A percentile compares a stretch with the other conserved stretches of the same genome.
Conservation (phyloP, 352 stramenopile species). For the Pythium guiyangense region DNA sequence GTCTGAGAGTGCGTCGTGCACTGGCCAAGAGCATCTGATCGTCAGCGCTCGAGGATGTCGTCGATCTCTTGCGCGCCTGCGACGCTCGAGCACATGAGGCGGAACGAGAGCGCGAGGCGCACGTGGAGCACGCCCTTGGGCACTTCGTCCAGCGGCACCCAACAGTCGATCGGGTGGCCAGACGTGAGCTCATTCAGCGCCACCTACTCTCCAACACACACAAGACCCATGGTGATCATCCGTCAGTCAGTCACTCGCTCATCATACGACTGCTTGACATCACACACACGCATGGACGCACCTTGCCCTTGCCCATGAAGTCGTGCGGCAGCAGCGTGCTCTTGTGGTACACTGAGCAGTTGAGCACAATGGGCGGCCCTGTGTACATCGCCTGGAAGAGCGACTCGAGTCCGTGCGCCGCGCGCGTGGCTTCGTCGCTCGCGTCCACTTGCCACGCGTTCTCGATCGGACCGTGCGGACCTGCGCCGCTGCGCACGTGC, state of each 20-base stretch:
- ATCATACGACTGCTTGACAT: neutral
- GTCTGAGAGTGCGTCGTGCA: too few relatives aligned
- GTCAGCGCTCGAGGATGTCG: constrained; percentile 7
- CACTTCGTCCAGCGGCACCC: constrained; percentile 62
- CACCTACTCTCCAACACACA: constrained; percentile 28
- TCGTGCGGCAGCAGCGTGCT: constrained; percentile 74
- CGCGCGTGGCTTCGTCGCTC: constrained; percentile 21
- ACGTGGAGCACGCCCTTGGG: constrained; percentile 50
- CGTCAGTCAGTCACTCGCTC: neutral
- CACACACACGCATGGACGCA: constrained; percentile 14
- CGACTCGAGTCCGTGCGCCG: constrained; percentile 43
- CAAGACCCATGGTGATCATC: neutral
- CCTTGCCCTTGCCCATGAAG: constrained; percentile 67
- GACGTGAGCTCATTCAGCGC: constrained; percentile 52
- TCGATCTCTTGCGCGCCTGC: constrained; percentile 19
- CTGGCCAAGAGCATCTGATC: too few relatives aligned
- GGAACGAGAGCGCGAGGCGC: constrained; percentile 63
- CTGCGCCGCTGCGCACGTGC: constrained; percentile 25
- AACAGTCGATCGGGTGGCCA: constrained; percentile 58
- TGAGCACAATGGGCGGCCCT: constrained; percentile 50
- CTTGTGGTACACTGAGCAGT: constrained; percentile 73
- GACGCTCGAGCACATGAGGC: constrained; percentile 73
- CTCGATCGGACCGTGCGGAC: constrained; percentile 1
- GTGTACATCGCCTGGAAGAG: constrained; percentile 60
- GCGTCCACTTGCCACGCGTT: constrained; percentile 43